Conservation (phyloP, 345 rosid species). For the Hibiscus trionum region DNA sequence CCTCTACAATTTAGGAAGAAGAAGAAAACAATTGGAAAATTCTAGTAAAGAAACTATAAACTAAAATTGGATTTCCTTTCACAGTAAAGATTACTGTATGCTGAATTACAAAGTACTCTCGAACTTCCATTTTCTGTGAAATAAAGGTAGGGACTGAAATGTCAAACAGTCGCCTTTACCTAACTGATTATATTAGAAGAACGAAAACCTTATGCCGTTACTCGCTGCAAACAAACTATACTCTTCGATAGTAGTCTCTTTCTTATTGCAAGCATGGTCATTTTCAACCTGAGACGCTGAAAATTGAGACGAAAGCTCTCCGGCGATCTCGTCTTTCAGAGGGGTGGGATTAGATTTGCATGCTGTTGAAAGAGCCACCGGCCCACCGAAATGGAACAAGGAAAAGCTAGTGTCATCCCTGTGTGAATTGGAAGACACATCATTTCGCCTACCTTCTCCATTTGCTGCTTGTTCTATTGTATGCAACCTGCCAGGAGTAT, state of each 20-base stretch:
- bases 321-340: constrained; percentile 34
- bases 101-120: constrained; percentile 36
- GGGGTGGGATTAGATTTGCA: constrained; percentile 29
- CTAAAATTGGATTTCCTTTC: constrained; percentile 29
- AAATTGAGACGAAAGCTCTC: constrained; percentile 44
- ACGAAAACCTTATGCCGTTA: constrained; percentile 56
- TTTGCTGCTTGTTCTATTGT: constrained; percentile 19
- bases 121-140: constrained; percentile 26
- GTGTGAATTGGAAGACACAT: constrained; percentile 20
- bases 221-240: constrained; percentile 84
- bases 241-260: constrained; percentile 51
- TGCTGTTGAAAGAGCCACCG: constrained; percentile 56
- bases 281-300: constrained; percentile 38
- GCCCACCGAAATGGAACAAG: constrained; percentile 84
- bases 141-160: constrained; percentile 29
- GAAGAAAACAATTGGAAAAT: constrained; percentile 7
- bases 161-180: constrained; percentile 29
- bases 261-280: constrained; percentile 36
- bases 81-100: constrained; percentile 32
- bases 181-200: constrained; percentile 36
- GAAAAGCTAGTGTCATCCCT: constrained; percentile 49
- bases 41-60: constrained; percentile 20
- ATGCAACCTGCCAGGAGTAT: constrained; percentile 22
- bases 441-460: constrained; percentile 26
- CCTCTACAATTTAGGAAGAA: constrained; percentile 9